These are phyloP conservation scores for Yarrowia bubula DNA, from an alignment of 805 yeast species.

Conservation along the genomic window DNA sequence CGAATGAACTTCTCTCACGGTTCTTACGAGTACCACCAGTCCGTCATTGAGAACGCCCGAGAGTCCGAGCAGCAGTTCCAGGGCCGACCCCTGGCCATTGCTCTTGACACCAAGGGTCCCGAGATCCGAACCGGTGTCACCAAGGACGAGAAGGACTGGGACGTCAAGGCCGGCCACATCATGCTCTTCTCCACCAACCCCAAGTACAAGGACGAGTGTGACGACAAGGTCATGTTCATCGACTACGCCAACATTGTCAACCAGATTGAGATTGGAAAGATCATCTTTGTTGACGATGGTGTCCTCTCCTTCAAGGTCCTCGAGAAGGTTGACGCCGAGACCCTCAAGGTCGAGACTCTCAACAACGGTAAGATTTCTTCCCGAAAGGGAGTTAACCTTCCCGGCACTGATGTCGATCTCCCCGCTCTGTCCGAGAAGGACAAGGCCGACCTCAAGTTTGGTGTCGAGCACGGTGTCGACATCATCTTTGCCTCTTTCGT, in stretches of 20 bases:
- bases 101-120: conserved; percentile 98
- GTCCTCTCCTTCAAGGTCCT: conserved; percentile 90
- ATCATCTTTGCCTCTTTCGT: conserved; percentile 98
- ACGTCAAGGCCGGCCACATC: conserved; percentile 81
- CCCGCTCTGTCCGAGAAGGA: conserved; percentile 98
- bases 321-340: conserved; percentile 74
- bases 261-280: conserved; percentile 82
- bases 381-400: conserved; percentile 98
- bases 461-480: conserved; percentile 96
- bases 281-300: conserved; percentile 97
- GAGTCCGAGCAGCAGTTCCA: conserved; percentile 85
- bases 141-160: conserved; percentile 69
- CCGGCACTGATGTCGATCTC: conserved; percentile 97
- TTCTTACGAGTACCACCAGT: conserved; percentile 94
- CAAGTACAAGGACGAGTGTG: conserved; percentile 64
- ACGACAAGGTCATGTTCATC: conserved; percentile 78
- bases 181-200: conserved; percentile 93
- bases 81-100: conserved; percentile 98
- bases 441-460: conserved; percentile 84
- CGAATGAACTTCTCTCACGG: conserved; percentile 99
- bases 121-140: conserved; percentile 99
- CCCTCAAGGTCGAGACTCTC: conserved; percentile 82
- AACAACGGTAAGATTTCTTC: conserved; percentile 95
- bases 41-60: conserved; percentile 94
- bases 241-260: conserved; percentile 97